phyloP scores from a whole-genome alignment of 352 stramenopile genomes.

The Halophytophthora batemanensis region DNA sequence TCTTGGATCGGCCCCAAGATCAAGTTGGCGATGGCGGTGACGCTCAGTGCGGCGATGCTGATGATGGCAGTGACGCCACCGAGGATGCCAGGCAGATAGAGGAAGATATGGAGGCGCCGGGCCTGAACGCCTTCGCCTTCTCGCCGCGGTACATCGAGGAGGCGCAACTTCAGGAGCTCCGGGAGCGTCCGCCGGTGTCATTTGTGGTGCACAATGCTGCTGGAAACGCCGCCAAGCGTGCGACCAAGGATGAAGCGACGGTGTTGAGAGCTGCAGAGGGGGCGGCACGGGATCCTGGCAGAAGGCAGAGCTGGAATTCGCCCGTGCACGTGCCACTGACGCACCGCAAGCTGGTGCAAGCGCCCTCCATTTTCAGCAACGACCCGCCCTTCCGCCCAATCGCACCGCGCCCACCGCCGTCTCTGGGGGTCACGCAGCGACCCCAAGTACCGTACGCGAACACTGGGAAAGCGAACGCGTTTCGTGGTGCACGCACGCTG shows the following conservation, averaged over 20 bases:
- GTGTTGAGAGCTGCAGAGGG: not conserved
- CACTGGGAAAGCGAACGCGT: conserved; percentile 1
- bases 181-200: conserved; percentile 31
- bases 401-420: conserved; percentile 6
- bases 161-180: conserved; percentile 26
- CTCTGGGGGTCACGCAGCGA: not conserved
- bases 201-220: conserved; percentile 39
- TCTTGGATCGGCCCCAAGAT: not conserved
- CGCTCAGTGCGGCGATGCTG: not conserved
- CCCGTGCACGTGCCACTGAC: conserved; percentile 53
- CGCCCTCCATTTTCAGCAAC: conserved; percentile 40
- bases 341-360: conserved; percentile 61
- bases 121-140: conserved; percentile 16
- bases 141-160: conserved; percentile 35
- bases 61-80: too few relatives aligned
- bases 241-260: conserved; percentile 9
- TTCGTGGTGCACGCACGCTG: conserved; percentile 9
- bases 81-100: too few relatives aligned
- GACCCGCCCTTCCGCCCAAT: conserved; percentile 39
- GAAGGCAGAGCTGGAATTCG: conserved; percentile 55
- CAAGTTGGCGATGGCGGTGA: not conserved
- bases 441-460: conserved; percentile 6
- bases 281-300: not conserved
- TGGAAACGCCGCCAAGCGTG: conserved; percentile 17
- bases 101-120: too few relatives aligned